Conservation (phyloP, 345 rosid genomes). For the Salix suchowensis region DNA sequence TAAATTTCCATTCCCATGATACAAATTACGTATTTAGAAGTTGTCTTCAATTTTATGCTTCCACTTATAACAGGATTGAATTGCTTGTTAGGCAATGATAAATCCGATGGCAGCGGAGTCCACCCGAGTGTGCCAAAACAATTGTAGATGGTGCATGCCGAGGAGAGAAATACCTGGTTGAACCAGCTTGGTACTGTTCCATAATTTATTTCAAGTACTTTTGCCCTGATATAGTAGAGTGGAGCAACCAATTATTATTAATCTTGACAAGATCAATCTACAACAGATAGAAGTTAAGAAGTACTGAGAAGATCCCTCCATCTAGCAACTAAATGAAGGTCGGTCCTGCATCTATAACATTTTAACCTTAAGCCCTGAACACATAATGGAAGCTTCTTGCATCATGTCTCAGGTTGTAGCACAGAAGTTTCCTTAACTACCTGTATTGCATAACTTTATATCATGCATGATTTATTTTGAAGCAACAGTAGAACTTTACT, state of each 20-base stretch:
- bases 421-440: no score
- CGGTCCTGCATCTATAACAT: background rate
- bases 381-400: conserved; percentile 1
- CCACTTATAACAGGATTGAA: background rate
- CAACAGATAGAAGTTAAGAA: background rate
- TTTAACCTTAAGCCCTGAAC: background rate
- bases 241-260: conserved; percentile 7
- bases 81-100: conserved; percentile 4
- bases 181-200: background rate
- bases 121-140: background rate
- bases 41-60: background rate
- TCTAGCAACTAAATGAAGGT: background rate
- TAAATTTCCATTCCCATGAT: background rate
- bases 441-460: no score
- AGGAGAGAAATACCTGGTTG: no score
- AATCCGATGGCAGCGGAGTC: conserved; percentile 5
- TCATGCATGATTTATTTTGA: no score
- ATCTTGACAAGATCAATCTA: background rate
- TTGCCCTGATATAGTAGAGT: conserved; percentile 3
- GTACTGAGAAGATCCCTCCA: background rate
- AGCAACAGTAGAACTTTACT: no score
- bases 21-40: no score
- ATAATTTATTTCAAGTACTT: conserved; percentile 3
- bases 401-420: background rate
- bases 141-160: conserved; percentile 12